Base-by-base conservation (phyloP, 768 basidiomycete genomes). In the Boletus bicolor region DNA sequence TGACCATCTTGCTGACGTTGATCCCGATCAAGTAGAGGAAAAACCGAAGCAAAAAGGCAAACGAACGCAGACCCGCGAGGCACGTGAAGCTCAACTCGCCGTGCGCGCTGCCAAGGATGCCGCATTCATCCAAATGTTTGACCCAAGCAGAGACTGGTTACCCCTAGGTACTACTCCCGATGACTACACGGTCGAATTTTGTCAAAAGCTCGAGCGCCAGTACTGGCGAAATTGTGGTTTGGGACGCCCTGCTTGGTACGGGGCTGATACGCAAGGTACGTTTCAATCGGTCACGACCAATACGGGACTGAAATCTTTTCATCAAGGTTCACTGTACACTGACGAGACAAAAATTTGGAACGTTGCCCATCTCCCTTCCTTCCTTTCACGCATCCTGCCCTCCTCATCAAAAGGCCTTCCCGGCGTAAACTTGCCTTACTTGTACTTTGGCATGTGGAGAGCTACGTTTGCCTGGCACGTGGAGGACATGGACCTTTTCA, bases 381-480 rank as follows among this genome's bases (percentile, higher is more conserved):
- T 92, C 2, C 82, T 99, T 24, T 85, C 87, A 10, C 85, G 93
- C 4, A 76, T 97, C 28, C 74, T 93, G 0, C 90, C 89, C 0
- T 67, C 82, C 12, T 78, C 85, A 7, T 74, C 78, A 38, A 82
- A 86, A 50, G 82, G 86, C 39, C 76, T 99, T 28, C 95, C 96
- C 1, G 97, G 97, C 9, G 97, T 99, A 46, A 98, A 98, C 67
- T 88, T 93, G 3, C 96, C 96, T 0, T 98, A 98, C 69, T 82
- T 98, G 2, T 98, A 98, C 72, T 98, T 95, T 69, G 97, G 97
- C 60, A 98, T 98, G 95, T 99, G 97, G 97, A 80, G 94, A 49
- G 96, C 96, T 24, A 93, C 93, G 0, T 98, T 98, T 72, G 92
- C 94, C 0, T 99, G 97, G 96, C 97, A 99, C 64, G 97, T 99